These are phyloP conservation scores for Urostyla sp. DNA, from an alignment of 73 alveolate genomes.

Conservation along the genomic window DNA sequence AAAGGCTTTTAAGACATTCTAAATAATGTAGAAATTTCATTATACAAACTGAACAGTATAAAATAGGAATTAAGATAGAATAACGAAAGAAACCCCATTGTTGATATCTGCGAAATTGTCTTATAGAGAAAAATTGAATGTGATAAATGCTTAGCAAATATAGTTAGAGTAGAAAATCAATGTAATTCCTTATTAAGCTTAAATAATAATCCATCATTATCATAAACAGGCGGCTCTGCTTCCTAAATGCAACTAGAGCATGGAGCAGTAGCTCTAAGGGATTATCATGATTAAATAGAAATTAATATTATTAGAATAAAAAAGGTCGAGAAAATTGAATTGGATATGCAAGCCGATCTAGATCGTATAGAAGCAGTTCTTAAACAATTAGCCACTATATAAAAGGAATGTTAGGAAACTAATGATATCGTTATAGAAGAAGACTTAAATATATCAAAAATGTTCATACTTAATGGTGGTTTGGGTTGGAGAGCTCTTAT, in stretches of 20 bases:
- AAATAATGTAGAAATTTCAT: conserved; percentile 5
- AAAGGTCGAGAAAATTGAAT: neutral
- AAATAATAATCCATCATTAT: neutral
- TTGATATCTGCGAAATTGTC: conserved; percentile 26
- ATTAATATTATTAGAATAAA: neutral
- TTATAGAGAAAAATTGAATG: neutral
- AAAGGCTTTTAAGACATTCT: neutral
- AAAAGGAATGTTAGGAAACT: neutral
- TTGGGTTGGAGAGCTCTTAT: conserved; percentile 2
- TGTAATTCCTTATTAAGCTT: neutral
- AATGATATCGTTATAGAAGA: neutral
- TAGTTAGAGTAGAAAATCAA: neutral
- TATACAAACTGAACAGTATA: neutral
- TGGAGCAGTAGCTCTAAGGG: neutral
- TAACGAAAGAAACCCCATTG: neutral
- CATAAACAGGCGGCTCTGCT: neutral
- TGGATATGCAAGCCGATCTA: neutral
- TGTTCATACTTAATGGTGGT: conserved; percentile 1
- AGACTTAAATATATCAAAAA: neutral
- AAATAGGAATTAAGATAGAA: neutral
- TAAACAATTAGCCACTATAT: neutral
- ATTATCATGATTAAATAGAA: neutral
- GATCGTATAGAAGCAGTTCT: conserved; percentile 2
- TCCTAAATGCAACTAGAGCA: neutral
- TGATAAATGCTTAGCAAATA: neutral